These are phyloP conservation scores for Ascochyta lentis DNA, from an alignment of 2,329 filamentous ascomycete species.

Conservation along the genomic window DNA sequence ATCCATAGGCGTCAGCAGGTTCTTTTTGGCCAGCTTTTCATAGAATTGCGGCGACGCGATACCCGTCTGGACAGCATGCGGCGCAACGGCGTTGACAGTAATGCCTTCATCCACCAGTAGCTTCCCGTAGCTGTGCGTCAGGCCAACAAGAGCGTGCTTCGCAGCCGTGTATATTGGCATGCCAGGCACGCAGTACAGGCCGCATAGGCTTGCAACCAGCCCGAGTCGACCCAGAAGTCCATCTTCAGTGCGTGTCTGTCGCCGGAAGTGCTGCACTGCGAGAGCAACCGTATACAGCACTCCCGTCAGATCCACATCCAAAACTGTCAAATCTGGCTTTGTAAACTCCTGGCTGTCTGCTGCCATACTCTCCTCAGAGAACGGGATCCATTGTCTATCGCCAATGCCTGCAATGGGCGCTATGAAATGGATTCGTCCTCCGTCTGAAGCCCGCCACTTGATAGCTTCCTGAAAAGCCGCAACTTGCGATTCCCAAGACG, in stretches of 20 bases:
- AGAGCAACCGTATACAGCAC: conserved; percentile 53
- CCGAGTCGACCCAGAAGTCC: conserved; percentile 45
- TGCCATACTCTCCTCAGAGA: conserved; percentile 24
- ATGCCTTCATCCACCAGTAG: conserved; percentile 51
- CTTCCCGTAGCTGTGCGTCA: conserved; percentile 52
- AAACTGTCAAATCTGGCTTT: conserved; percentile 48
- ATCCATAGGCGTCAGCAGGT: conserved; percentile 50
- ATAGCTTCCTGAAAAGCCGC: conserved; percentile 47
- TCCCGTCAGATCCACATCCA: conserved; percentile 53
- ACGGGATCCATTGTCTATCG: conserved; percentile 47
- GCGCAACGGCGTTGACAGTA: conserved; percentile 52
- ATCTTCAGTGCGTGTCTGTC: conserved; percentile 44
- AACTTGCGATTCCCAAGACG: conserved; percentile 48
- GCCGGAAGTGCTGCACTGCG: conserved; percentile 54
- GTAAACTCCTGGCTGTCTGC: conserved; percentile 32
- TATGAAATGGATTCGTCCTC: conserved; percentile 50
- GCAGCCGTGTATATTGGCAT: conserved; percentile 54
- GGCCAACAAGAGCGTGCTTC: conserved; percentile 50
- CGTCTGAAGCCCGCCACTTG: conserved; percentile 28
- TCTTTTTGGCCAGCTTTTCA: conserved; percentile 42
- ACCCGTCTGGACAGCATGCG: conserved; percentile 50
- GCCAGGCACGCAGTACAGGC: conserved; percentile 52
- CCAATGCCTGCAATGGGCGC: conserved; percentile 52
- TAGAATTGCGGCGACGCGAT: conserved; percentile 51
- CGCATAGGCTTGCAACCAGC: conserved; percentile 51